Base-by-base conservation (phyloP, 2,329 filamentous ascomycete species). In the Arthroderma uncinatum region DNA sequence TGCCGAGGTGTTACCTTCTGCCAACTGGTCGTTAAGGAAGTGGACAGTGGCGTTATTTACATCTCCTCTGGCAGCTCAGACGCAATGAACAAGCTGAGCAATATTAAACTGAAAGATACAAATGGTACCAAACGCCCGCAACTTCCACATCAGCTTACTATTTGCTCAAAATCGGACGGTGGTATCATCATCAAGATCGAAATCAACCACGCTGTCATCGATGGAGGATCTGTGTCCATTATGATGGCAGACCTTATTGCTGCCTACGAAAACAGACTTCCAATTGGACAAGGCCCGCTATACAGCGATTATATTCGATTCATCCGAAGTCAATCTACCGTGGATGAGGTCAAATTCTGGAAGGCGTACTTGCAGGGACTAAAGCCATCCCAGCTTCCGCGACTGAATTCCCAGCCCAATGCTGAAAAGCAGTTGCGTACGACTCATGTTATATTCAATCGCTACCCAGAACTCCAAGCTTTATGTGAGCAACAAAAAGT, bases 191-290 rank as follows among this genome's bases (percentile, higher is more conserved):
- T 72, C 53, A 71, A 71, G 50, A 63, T 76, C 14, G 74, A 77
- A 50, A 71, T 78, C 52, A 76, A 70, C 60, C 75, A 77, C 60
- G 71, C 71, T 14, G 71, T 77, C 57, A 71, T 69, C 55, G 75
- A 78, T 60, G 75, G 75, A 0, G 70, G 68, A 16, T 77, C 75
- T 0, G 69, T 76, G 25, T 67, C 71, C 4, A 71, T 74, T 55
- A 61, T 77, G 23, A 63, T 75, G n/a, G 64, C 66, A 8, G 74
- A 77, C 57, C 64, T 76, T 0, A 66, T 64, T 5, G 60, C 64
- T 1, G 71, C 70, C 4, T 76, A 76, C 10, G 59, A 61, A 36
- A 44, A 58, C 10, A 42, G 53, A 23, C 58, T 62, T 12, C 34
- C 57, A 47, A 40, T 37, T 23, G 56, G 54, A 2, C 47, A 56